These are phyloP conservation scores for Cytospora chrysosperma DNA, from an alignment of 2,329 filamentous ascomycete genomes.

Conservation along the genomic window DNA sequence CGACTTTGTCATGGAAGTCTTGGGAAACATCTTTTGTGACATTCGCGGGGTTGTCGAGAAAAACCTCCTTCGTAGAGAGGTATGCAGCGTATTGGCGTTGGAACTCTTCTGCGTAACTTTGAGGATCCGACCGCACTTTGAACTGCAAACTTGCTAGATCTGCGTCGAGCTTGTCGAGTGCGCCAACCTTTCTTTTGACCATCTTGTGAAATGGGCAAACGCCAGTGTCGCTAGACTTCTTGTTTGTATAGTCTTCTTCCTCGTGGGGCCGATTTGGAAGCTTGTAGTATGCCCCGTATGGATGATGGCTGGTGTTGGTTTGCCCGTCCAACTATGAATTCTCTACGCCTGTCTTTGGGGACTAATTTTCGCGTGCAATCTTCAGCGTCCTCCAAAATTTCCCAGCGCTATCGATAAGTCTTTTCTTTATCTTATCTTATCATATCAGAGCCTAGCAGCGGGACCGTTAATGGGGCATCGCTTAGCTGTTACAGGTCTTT, in stretches of 20 bases:
- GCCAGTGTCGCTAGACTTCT: background rate
- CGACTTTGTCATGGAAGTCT: conserved; percentile 86
- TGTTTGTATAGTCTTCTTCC: background rate
- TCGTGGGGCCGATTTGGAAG: background rate
- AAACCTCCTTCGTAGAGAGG: conserved; percentile 86
- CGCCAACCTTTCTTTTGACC: conserved; percentile 86
- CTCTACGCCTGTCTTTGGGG: background rate
- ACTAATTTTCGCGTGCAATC: conserved; percentile 25
- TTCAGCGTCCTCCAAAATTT: background rate
- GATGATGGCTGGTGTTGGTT: background rate
- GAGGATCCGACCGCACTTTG: conserved; percentile 85
- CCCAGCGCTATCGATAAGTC: background rate
- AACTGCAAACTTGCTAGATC: conserved; percentile 88
- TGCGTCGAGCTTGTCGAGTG: conserved; percentile 92
- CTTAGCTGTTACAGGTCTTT: too few species aligned
- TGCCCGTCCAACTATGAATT: background rate
- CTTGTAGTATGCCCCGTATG: background rate
- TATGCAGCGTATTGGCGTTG: conserved; percentile 87
- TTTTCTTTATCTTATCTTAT: background rate
- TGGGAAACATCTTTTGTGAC: conserved; percentile 76
- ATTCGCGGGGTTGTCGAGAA: conserved; percentile 77
- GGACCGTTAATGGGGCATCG: too few species aligned
- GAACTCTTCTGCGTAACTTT: conserved; percentile 85
- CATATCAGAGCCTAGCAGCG: background rate
- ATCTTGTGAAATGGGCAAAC: conserved; percentile 45